Conservation (phyloP, 441 rosid species). For the Brassica hybrid region DNA sequence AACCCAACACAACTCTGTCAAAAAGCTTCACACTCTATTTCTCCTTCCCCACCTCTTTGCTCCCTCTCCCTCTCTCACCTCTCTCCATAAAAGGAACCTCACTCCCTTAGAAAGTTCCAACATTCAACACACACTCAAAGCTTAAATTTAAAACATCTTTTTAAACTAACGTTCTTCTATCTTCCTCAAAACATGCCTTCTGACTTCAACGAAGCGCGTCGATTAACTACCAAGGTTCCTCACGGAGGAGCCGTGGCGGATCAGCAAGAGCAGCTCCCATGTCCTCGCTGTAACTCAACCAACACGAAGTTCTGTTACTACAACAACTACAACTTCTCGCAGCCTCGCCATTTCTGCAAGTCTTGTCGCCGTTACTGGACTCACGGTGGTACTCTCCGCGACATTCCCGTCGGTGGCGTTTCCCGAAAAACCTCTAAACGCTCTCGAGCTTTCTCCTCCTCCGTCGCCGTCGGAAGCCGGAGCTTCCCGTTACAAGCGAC, state of each 20-base stretch:
- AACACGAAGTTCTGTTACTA: constrained; percentile 46
- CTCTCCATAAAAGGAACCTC: constrained; percentile 32
- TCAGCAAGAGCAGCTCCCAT: constrained; percentile 42
- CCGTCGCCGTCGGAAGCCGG: constrained; percentile 22
- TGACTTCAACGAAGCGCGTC: constrained; percentile 27
- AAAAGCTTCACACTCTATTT: constrained; percentile 32
- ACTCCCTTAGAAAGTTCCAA: constrained; percentile 21
- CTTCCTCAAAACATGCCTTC: constrained; percentile 33
- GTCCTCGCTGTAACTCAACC: constrained; percentile 42
- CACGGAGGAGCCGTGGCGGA: constrained; percentile 26
- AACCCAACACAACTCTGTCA: constrained; percentile 45
- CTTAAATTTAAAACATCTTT: constrained; percentile 3
- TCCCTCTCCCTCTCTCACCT: background rate
- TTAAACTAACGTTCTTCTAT: background rate
- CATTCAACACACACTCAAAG: background rate
- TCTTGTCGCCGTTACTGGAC: constrained; percentile 44
- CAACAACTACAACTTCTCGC: constrained; percentile 45
- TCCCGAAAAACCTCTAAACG: constrained; percentile 40
- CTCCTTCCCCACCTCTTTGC: constrained; percentile 7
- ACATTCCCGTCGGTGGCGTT: constrained; percentile 43
- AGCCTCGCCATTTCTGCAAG: constrained; percentile 46
- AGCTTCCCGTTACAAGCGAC: constrained; percentile 35
- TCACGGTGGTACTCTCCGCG: constrained; percentile 45
- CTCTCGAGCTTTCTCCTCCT: constrained; percentile 29
- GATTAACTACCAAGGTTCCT: background rate